Evolutionary conservation across 1,284 basidiomycete species (phyloP).

Genomic region (Fomitopsis pinicola): DNA sequence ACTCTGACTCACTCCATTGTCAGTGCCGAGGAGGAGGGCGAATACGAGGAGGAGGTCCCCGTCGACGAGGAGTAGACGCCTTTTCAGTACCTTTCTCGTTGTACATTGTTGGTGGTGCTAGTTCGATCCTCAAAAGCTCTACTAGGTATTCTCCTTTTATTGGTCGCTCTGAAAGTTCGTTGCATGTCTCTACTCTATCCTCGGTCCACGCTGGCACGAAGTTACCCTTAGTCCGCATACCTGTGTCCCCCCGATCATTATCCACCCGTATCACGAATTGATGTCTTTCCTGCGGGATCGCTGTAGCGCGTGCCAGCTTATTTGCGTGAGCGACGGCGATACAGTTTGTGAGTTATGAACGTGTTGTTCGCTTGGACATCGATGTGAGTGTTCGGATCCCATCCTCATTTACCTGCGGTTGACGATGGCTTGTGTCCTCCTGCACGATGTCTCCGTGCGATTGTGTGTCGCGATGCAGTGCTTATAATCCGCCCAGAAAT

Average conservation of each 20-base stretch:
- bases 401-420: too few species aligned
- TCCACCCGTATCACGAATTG: slow-evolving; percentile 21
- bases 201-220: slow-evolving; percentile 25
- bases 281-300: slow-evolving; percentile 19
- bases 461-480: too few species aligned
- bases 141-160: slow-evolving; percentile 31
- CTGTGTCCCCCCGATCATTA: slow-evolving; percentile 18
- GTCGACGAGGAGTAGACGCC: slow-evolving; percentile 50
- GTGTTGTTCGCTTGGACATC: too few species aligned
- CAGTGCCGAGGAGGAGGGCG: slow-evolving; percentile 76
- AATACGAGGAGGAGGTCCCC: slow-evolving; percentile 72
- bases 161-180: slow-evolving; percentile 29
- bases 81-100: slow-evolving; percentile 9
- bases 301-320: not conserved
- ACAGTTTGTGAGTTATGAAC: not conserved
- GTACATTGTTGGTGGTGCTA: slow-evolving; percentile 13
- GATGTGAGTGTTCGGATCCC: too few species aligned
- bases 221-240: slow-evolving; percentile 32
- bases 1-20: not conserved
- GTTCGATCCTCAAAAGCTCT: slow-evolving; percentile 24
- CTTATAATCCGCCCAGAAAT: too few species aligned
- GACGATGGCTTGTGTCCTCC: too few species aligned
- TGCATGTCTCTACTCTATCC: slow-evolving; percentile 18
- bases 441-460: too few species aligned
- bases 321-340: not conserved